Evolutionary conservation across 345 rosid genomes (phyloP).

Genomic region (Pelargonium nanum): DNA sequence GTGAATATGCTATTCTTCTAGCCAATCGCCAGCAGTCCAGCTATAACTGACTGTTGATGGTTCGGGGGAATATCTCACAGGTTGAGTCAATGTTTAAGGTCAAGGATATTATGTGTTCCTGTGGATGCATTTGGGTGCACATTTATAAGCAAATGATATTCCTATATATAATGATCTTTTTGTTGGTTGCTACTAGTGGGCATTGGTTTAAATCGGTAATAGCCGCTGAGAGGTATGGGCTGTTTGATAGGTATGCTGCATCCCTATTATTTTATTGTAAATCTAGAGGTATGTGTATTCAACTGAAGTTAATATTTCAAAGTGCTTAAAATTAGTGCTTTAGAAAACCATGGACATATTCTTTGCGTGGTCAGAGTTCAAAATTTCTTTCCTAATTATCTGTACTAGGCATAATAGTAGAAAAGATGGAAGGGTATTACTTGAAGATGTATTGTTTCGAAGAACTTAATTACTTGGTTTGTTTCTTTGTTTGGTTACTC

Average conservation of each 20-base stretch:
- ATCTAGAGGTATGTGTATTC: not conserved
- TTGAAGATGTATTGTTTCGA: not conserved
- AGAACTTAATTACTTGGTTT: no score
- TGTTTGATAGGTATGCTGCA: not conserved
- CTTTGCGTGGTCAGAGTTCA: not conserved
- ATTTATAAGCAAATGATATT: not conserved
- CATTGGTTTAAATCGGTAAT: not conserved
- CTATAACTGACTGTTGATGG: not conserved
- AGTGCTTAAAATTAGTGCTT: not conserved
- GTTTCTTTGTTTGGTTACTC: no score
- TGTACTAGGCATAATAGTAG: not conserved
- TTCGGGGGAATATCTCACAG: not conserved
- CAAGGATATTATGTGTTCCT: not conserved
- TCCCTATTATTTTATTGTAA: not conserved
- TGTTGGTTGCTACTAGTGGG: not conserved
- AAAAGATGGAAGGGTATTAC: not conserved
- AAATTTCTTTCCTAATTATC: no score
- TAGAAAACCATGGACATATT: not conserved
- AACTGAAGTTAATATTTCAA: not conserved
- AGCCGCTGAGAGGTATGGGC: not conserved
- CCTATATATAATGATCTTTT: not conserved
- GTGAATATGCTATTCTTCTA: not conserved
- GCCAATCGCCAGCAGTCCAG: not conserved
- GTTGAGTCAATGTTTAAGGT: not conserved
- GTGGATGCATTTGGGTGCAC: not conserved